These are phyloP conservation scores for Middelhovenomyces tepae DNA, from an alignment of 805 yeast species.

Conservation along the genomic window DNA sequence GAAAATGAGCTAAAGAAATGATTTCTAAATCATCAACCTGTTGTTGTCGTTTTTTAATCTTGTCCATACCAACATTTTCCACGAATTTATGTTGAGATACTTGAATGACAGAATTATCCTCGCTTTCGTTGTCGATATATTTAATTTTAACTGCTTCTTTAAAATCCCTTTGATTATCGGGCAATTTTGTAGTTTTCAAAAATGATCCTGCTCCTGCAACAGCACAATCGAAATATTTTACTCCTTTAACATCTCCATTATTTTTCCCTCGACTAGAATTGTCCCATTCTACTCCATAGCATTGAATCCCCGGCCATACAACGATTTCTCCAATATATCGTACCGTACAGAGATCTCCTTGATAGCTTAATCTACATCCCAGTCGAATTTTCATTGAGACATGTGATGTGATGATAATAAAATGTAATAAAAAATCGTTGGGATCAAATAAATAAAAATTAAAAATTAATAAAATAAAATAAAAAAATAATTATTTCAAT, in stretches of 20 bases:
- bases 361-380: constrained; percentile 24
- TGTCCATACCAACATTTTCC: constrained; percentile 59
- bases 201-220: constrained; percentile 52
- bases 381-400: neutral
- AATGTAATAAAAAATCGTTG: neutral
- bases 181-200: constrained; percentile 37
- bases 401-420: neutral
- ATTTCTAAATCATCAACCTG: constrained; percentile 37
- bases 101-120: constrained; percentile 25
- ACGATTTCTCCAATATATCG: constrained; percentile 52
- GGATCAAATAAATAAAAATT: neutral
- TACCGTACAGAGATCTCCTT: constrained; percentile 53
- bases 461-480: neutral
- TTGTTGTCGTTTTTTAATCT: constrained; percentile 39
- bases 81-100: constrained; percentile 49
- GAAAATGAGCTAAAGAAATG: constrained; percentile 41
- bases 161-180: constrained; percentile 30
- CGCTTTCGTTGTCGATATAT: constrained; percentile 35
- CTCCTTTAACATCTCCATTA: constrained; percentile 49
- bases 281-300: constrained; percentile 88
- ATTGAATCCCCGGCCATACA: constrained; percentile 48
- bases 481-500: neutral
- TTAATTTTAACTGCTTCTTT: constrained; percentile 41
- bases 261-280: constrained; percentile 59
- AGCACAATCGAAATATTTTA: constrained; percentile 42